Base-by-base conservation (phyloP, 2,329 filamentous ascomycete species). In the Cladophialophora exuberans region DNA sequence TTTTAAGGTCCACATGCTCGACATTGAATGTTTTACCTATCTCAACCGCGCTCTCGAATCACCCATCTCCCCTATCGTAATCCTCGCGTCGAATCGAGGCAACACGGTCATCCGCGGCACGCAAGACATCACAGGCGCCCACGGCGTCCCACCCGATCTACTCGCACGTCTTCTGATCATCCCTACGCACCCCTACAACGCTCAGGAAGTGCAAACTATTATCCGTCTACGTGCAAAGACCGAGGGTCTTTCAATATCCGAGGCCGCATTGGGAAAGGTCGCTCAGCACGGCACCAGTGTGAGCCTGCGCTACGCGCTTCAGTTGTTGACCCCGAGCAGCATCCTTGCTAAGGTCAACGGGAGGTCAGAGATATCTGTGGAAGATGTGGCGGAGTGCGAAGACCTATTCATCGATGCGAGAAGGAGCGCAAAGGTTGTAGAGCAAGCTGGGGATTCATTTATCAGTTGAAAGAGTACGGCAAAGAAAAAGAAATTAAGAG, bases 11-110 rank as follows among this genome's bases (percentile, higher is more conserved):
- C 93, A 99, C 79, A 99, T 99, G 94, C 90, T 99, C 66, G 94
- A 99, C 73, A 88, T 99, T 65, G 94, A 99, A 79, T 96, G 92
- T 79, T 99, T 97, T 77, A 97, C 94, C 64, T 99, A 97, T 76
- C 86, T 99, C 69, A 97, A 97, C 80, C 89, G 92, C 69, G 94
- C 94, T n/a, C 83, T 99, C 64, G 94, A 99, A 80, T 92, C 90
- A 52, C 84, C 86, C 63, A 95, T 99, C 68, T 93, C 93, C 1
- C 94, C 94, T 54, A 96, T 99, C 68, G 94, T 99, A 59, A 94
- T 99, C 64, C 86, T 99, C 58, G 94, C 94, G 56, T 97, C 94
- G 36, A 99, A 99, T 78, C 88, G 94, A 67, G 94, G 94, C 72
- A 87, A 92, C 79, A 93, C 90, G 62, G 89, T 90, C 62, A 94